phyloP scores from a whole-genome alignment of 2,329 filamentous ascomycete species.

The Paraconiothyrium sp. region DNA sequence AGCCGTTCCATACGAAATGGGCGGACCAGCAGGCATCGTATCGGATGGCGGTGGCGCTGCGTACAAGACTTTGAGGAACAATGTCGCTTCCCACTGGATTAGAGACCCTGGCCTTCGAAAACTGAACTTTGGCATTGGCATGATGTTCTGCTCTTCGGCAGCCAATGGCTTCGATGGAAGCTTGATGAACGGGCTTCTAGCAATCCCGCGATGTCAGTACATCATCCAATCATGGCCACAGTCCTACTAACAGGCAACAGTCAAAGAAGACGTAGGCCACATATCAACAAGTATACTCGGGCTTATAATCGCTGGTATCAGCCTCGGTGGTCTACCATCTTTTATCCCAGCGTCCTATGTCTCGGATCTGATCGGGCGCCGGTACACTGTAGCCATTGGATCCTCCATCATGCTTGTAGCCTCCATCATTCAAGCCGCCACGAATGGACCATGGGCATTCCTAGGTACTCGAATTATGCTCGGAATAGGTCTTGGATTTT shows the following conservation, averaged over 20 bases:
- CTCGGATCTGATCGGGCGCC: slow-evolving; percentile 7
- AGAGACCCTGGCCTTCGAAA: slow-evolving; percentile 5
- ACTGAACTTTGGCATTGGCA: not conserved
- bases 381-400: slow-evolving; percentile 10
- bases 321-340: slow-evolving; percentile 7
- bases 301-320: slow-evolving; percentile 6
- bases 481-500: slow-evolving; percentile 11
- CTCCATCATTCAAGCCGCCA: slow-evolving; percentile 4
- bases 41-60: not conserved
- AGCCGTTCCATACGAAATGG: not conserved
- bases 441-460: slow-evolving; percentile 2
- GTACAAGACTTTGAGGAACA: slow-evolving; percentile 4
- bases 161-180: slow-evolving; percentile 41
- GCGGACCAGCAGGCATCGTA: slow-evolving; percentile 1
- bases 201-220: slow-evolving; percentile 27
- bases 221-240: slow-evolving; percentile 26
- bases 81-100: not conserved
- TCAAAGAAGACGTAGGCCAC: not conserved
- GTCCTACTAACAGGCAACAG: slow-evolving; percentile 17
- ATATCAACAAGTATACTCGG: slow-evolving; percentile 8
- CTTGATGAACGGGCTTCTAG: slow-evolving; percentile 42
- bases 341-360: slow-evolving; percentile 11
- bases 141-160: slow-evolving; percentile 7
- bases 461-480: slow-evolving; percentile 8
- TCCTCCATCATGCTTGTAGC: slow-evolving; percentile 2